Evolutionary conservation across 2,329 filamentous ascomycete genomes (phyloP), one percentile per base, ranked within the genome.

Genomic region (Fusarium albosuccineum): DNA sequence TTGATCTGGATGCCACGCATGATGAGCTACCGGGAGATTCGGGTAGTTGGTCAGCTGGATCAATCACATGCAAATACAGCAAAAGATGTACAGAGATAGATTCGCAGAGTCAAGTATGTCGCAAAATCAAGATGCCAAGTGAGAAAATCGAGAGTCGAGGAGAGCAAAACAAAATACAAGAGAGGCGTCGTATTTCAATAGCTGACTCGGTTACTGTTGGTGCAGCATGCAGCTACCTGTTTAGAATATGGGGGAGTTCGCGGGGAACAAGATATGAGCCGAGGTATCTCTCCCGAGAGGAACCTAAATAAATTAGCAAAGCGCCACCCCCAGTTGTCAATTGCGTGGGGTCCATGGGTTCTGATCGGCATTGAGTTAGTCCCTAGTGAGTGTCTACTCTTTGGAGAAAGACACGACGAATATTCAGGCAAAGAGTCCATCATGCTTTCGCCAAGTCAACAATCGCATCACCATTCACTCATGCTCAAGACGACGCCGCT

Each of bases 1-100:
- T 83, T 87, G 59, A 94, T 81, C 77, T 93, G 88, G 60, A 94
- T 92, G 73, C 88, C 92, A 71, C 88, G 89, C 92, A 95, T 95
- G 52, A 67, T 89, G 73, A 50, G 14, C 13, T 11, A 64, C 17
- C 37, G n/a, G 17, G 8, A 5, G 45, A 42, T 36, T 40, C 10
- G 27, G 27, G 13, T 5, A 46, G 11, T 1, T 9, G 14, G 22
- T 22, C 22, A 22, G 22, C 22, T 33, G 1, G 26, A 41, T 53
- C 17, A 29, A 14, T 22, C 26, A 34, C 16, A 37, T 8, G 22
- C 6, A 13, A 13, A 36, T 3, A 22, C 22, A n/a, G 33, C 14
- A 10, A 5, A 4, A 11, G 30, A 29, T 3, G n/a, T 27, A 10
- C 1, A 26, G 16, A 36, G 13, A 33, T 33, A 4, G 30, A 33